Evolutionary conservation across 2,329 filamentous ascomycete genomes (phyloP), one percentile per base, ranked within the genome.

Genomic region (Aspergillus ibericus): DNA sequence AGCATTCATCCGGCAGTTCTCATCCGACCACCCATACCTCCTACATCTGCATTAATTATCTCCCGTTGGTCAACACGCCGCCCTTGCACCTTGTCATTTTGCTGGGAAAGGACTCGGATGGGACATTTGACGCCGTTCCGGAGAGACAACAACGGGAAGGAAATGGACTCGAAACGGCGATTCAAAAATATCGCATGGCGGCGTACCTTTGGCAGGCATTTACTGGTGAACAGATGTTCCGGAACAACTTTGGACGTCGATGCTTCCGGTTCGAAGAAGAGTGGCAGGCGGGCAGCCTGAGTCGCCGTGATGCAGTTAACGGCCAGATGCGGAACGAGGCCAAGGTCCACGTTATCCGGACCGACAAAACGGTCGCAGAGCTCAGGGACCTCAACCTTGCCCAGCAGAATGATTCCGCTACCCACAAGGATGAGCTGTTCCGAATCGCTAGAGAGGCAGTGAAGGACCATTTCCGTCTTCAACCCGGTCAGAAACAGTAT

Each of bases 181-280:
- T 96, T 53, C 86, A 85, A 68, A 99, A 99, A 73, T 97, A 95
- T 72, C 86, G 93, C 63, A 97, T 96, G 90, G 89, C 92, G 16
- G 93, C 92, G 22, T 97, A 98, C 72, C 81, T 98, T 13, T 98
- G 95, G 93, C 95, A 99, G 73, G 92, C 93, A 7, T 98, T 96
- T 70, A 98, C 93, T 0, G 92, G 91, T 6, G 95, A 99, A 74
- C 93, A 98, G 73, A 98, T 98, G 93, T 89, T 86, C 73, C 88
- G 92, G 62, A 90, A 96, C 72, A 90, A 89, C 60, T 86, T 98
- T 65, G 92, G 93, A 9, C 85, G 93, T 59, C 87, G 93, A 58
- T 88, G 86, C 54, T 98, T 97, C 75, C 85, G 93, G 44, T 93
- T 96, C 62, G 95, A 98, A 68, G 95, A 99, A 75, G 91, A 96